A percentile compares a stretch with the other conserved stretches of the same genome.
Evolutionary conservation across 495 filamentous ascomycete species (phyloP).

Genomic region (Aspergillus coremiiformis): DNA sequence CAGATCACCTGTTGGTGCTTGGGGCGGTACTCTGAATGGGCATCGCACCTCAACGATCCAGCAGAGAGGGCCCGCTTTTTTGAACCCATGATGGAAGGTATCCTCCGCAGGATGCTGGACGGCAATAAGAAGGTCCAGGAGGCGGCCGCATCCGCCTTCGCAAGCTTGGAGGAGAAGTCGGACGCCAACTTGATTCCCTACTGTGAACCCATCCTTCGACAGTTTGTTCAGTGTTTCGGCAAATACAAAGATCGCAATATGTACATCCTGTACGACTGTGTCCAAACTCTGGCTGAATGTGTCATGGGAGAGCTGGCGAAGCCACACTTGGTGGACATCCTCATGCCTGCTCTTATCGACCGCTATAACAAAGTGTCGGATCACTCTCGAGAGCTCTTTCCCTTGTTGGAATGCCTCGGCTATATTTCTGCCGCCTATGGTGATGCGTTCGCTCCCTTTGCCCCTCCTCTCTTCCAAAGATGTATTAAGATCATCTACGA

Average conservation of each 20-base stretch:
- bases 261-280: constrained; percentile 97
- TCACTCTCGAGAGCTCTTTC: constrained; percentile 88
- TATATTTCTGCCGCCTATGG: constrained; percentile 87
- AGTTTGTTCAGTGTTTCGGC: constrained; percentile 85
- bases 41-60: constrained; percentile 62
- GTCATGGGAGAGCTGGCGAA: constrained; percentile 71
- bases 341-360: constrained; percentile 92
- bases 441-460: constrained; percentile 73
- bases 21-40: constrained; percentile 90
- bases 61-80: constrained; percentile 69
- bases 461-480: constrained; percentile 72
- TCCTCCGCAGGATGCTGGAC: constrained; percentile 89
- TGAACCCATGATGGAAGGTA: constrained; percentile 96
- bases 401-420: constrained; percentile 87
- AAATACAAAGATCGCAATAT: constrained; percentile 99
- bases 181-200: constrained; percentile 72
- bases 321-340: constrained; percentile 67
- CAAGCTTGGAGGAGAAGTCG: constrained; percentile 90
- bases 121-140: constrained; percentile 97
- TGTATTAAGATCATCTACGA: constrained; percentile 87
- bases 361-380: constrained; percentile 84
- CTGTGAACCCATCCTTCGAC: constrained; percentile 80
- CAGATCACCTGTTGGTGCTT: constrained; percentile 98
- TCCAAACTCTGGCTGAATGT: constrained; percentile 93
- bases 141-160: constrained; percentile 92